Conservation (phyloP, 345 rosid species). For the Firmiana major region DNA sequence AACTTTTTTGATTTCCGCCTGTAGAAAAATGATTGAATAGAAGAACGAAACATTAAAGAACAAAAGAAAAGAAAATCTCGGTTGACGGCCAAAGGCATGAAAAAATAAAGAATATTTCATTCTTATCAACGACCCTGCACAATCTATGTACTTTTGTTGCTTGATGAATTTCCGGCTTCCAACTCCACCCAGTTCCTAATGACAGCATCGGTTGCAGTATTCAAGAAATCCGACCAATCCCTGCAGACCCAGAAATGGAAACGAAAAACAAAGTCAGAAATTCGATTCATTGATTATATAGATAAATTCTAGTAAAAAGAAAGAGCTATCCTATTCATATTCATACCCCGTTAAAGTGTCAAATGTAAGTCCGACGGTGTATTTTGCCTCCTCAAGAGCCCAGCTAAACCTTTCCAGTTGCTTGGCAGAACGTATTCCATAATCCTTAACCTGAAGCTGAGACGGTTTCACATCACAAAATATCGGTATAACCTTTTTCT, state of each 20-base stretch:
- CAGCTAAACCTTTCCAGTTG: slow-evolving; percentile 39
- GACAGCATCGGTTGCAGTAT: slow-evolving; percentile 59
- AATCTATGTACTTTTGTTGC: slow-evolving; percentile 13
- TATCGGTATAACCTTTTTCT: slow-evolving; percentile 66
- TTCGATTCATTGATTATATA: background rate
- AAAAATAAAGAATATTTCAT: background rate
- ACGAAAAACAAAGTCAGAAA: background rate
- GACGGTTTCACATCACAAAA: slow-evolving; percentile 86
- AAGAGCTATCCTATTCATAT: background rate
- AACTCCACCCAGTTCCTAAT: slow-evolving; percentile 51
- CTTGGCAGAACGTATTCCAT: slow-evolving; percentile 25
- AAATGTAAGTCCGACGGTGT: slow-evolving; percentile 82
- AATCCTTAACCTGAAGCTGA: slow-evolving; percentile 46
- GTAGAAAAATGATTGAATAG: background rate
- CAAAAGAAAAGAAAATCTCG: background rate
- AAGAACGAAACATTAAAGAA: background rate
- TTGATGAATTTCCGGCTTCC: slow-evolving; percentile 31
- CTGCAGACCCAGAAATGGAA: slow-evolving; percentile 21
- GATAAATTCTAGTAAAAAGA: background rate
- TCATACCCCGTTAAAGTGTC: slow-evolving; percentile 62
- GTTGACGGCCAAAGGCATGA: background rate
- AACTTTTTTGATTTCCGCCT: too few relatives aligned
- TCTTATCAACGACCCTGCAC: slow-evolving; percentile 9
- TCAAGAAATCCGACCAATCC: slow-evolving; percentile 81
- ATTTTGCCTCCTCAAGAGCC: slow-evolving; percentile 69